Conservation (phyloP, 148 eudicot genomes). For the Pharnaceum exiguum region DNA sequence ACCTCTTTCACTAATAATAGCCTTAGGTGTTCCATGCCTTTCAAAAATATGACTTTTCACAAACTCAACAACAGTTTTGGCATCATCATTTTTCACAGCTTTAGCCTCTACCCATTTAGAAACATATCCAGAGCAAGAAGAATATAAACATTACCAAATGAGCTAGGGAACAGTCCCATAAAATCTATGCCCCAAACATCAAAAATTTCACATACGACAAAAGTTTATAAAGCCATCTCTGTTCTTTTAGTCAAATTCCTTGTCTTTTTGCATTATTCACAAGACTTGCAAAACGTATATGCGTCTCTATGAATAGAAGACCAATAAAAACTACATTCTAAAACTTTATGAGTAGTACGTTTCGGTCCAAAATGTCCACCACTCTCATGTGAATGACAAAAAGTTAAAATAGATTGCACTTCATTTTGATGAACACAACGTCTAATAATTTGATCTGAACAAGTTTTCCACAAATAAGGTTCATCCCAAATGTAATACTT, state of each 20-base stretch:
- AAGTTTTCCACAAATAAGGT: constrained; percentile 7
- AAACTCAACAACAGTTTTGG: constrained; percentile 12
- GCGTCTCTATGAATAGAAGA: neutral
- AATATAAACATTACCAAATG: constrained; percentile 9
- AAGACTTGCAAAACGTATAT: constrained; percentile 7
- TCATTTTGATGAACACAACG: constrained; percentile 8
- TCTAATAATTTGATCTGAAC: constrained; percentile 3
- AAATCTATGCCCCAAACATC: constrained; percentile 16
- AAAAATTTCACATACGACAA: constrained; percentile 15
- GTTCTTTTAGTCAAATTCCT: constrained; percentile 2
- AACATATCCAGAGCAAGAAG: constrained; percentile 3
- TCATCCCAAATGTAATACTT: constrained; percentile 13
- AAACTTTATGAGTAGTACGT: constrained; percentile 4
- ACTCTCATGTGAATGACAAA: neutral
- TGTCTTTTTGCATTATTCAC: constrained; percentile 14
- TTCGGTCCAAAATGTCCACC: constrained; percentile 12
- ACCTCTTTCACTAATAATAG: constrained; percentile 15
- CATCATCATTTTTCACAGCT: constrained; percentile 6
- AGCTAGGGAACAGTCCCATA: constrained; percentile 9
- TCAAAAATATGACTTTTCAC: constrained; percentile 4
- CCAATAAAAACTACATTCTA: constrained; percentile 12
- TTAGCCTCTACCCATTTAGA: constrained; percentile 10
- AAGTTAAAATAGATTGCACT: neutral
- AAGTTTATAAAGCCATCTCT: constrained; percentile 2
- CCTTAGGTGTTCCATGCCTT: constrained; percentile 9